Conservation (phyloP, 331 rosid species). For the Pyrus hybrid region DNA sequence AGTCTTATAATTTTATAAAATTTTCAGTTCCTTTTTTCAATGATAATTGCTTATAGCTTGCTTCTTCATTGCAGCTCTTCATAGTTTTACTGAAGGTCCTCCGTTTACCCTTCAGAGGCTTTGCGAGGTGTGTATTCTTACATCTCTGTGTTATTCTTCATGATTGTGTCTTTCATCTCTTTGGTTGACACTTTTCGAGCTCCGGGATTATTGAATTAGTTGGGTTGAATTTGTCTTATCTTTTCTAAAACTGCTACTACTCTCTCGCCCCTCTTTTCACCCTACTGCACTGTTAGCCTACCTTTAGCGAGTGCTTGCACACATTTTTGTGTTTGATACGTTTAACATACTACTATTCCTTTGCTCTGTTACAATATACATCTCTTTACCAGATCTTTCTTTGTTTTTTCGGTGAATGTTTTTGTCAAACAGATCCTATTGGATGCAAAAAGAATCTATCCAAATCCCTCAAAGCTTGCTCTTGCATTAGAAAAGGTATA, state of each 20-base stretch:
- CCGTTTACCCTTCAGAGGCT: conserved; percentile 95
- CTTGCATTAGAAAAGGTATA: conserved; percentile 91
- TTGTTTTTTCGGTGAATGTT: conserved; percentile 3
- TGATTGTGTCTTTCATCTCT: not conserved
- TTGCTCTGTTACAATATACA: not conserved
- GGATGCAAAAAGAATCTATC: conserved; percentile 67
- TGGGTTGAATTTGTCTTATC: not conserved
- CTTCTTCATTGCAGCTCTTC: conserved; percentile 54
- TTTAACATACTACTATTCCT: not conserved
- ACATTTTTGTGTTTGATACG: not conserved
- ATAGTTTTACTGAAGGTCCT: conserved; percentile 71
- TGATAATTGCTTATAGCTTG: not conserved
- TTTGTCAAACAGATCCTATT: conserved; percentile 58
- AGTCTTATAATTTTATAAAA: not conserved
- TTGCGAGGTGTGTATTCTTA: conserved; percentile 53
- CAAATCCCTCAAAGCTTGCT: conserved; percentile 81
- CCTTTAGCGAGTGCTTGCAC: not conserved
- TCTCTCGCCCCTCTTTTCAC: not conserved
- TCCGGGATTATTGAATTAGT: not conserved
- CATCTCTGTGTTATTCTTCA: not conserved
- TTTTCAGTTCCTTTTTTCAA: not conserved
- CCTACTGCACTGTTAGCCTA: not conserved
- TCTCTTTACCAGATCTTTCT: not conserved
- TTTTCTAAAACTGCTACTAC: not conserved
- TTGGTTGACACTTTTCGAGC: not conserved